Evolutionary conservation across 768 basidiomycete genomes (phyloP), one percentile per base, ranked within the genome.

Genomic region (Termitomyces titanicus): DNA sequence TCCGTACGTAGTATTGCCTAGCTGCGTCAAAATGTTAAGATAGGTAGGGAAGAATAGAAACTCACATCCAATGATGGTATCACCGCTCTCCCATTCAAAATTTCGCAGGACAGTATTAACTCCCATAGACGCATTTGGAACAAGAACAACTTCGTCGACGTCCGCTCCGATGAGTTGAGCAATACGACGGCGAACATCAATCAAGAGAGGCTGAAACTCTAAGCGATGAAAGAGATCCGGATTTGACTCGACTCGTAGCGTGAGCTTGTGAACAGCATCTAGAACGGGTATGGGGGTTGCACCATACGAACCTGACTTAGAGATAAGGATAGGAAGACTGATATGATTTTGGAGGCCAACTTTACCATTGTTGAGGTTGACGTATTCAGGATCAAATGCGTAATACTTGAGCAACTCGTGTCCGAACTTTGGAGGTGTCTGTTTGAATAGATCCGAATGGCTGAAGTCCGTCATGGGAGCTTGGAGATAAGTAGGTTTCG

Each of bases 291-390:
- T 64, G 0, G 83, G 79, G 0, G 77, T 59, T 6, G 80, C 74
- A 3, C 83, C 83, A 53, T 74, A 83, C 1, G 81, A 74, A 17
- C 82, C 82, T 82, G 53, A 24, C 22, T 8, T 46, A 55, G 31
- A 77, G n/a, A 24, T 43, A 17, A 33, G 34, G 34, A 10, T 17
- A 27, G 24, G 73, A 22, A 70, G 64, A 48, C 74, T 74, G 8
- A 74, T 0, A 18, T 27, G 13, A 10, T 43, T 33, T 20, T 17
- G 9, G 25, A 11, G 17, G 18, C 22, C 43, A 46, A 73, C 6
- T 18, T 29, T 49, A 85, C 88, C 87, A 49, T 83, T 74, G 63
- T 89, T 88, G 45, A 89, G 68, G 61, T 88, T 85, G 47, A 84
- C 64, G 55, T 86, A 88, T 38, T 75, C 72, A 5, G 82, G 73